Base-by-base conservation (phyloP, 768 basidiomycete species). In the Leucosporidium creatinivorum region DNA sequence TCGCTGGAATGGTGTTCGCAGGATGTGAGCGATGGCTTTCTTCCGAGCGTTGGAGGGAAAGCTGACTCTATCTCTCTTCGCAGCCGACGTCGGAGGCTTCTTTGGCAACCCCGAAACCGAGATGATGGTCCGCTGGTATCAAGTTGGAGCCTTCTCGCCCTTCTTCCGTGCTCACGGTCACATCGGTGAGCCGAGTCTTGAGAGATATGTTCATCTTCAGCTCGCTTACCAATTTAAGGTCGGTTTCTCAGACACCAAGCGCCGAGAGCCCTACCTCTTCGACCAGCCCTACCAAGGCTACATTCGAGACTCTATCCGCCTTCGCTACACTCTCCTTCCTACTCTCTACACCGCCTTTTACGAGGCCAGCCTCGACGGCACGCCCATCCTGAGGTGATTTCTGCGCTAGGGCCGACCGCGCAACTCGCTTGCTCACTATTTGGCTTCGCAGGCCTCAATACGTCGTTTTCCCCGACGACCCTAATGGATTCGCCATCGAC, bases 261-360 rank as follows among this genome's bases (percentile, higher is more conserved):
- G 96, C 52, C 87, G 96, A 50, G 96, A 99, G 79, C 94, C 94
- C 1, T 99, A 87, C 82, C 82, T 98, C 0, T 83, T 89, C 58
- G 90, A 91, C 17, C 87, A 96, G 73, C 93, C 93, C 4, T 88
- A 89, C 81, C 90, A 89, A 81, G 82, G 84, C 47, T 87, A 91
- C 59, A 79, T 97, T 54, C 85, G 87, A 48, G 86, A 90, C 69
- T 83, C 87, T 61, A 80, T 99, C 58, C 84, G 87, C 30, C 80
- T 97, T 64, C 81, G 96, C 55, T 98, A 99, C 78, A 82, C 84
- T 49, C 83, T 97, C 80, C 80, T 99, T 31, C 91, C 92, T 0
- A 82, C 93, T 21, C 97, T 94, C 93, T 99, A 99, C 78, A 97
- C 90, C n/a, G 90, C 90, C 3, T 97, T 98, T 85, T 83, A 86